phyloP scores from a whole-genome alignment of 1,139 yeast species.

The Debaryomyces sp. region DNA sequence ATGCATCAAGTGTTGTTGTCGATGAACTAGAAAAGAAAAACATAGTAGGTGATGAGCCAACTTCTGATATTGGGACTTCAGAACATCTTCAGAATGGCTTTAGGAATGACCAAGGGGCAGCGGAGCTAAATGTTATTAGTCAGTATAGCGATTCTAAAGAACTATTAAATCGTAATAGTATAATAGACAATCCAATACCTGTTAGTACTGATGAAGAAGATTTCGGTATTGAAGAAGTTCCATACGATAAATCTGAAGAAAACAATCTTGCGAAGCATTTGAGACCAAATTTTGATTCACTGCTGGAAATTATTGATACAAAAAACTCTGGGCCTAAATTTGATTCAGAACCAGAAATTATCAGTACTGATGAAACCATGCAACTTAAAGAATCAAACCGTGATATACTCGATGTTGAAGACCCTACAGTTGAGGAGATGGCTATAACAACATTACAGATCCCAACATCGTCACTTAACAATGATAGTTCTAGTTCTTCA shows the following conservation, averaged over 20 bases:
- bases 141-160: conserved; percentile 18
- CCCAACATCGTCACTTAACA: conserved; percentile 14
- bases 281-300: conserved; percentile 36
- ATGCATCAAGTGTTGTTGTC: conserved; percentile 22
- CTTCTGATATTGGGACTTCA: background rate
- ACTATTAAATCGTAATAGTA: conserved; percentile 10
- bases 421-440: background rate
- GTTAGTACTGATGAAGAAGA: conserved; percentile 14
- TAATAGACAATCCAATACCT: conserved; percentile 2
- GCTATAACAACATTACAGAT: conserved; percentile 16
- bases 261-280: conserved; percentile 29
- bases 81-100: background rate
- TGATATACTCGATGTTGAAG: background rate
- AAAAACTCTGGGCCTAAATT: conserved; percentile 28
- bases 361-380: conserved; percentile 19
- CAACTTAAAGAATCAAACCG: conserved; percentile 32
- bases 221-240: conserved; percentile 22
- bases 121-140: conserved; percentile 26
- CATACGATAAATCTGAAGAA: conserved; percentile 16
- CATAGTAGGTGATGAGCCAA: conserved; percentile 3
- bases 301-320: conserved; percentile 32
- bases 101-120: background rate
- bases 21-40: conserved; percentile 29
- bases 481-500: conserved; percentile 33
- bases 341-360: conserved; percentile 34